Evolutionary conservation across 2,329 filamentous ascomycete genomes (phyloP).

Genomic region (Colletotrichum sp.): DNA sequence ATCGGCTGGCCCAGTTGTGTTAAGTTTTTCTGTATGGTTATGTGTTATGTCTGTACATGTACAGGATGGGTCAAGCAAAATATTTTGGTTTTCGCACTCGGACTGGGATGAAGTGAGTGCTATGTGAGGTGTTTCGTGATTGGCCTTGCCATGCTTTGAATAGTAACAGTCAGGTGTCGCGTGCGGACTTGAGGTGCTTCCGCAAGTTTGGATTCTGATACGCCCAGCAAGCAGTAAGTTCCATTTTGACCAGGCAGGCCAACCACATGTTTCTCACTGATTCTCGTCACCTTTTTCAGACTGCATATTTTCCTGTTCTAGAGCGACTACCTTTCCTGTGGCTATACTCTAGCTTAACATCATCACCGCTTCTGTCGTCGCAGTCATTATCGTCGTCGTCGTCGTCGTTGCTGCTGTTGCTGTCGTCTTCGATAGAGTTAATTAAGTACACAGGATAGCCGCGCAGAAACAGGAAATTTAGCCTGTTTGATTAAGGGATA

Average conservation of each 20-base stretch:
- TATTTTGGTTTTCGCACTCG: neutral
- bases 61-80: neutral
- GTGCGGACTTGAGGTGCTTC: neutral
- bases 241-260: neutral
- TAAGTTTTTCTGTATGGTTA: conserved; percentile 5
- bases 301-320: too few species aligned
- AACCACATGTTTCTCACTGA: neutral
- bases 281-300: neutral
- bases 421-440: too few species aligned
- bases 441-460: too few species aligned
- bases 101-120: neutral
- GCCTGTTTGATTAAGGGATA: rapidly evolving
- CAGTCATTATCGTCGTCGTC: too few species aligned
- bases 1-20: conserved; percentile 12
- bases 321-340: too few species aligned
- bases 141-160: neutral
- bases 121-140: neutral
- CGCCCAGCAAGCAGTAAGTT: neutral
- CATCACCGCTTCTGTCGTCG: too few species aligned
- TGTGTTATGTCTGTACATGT: conserved; percentile 7
- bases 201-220: neutral
- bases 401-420: too few species aligned
- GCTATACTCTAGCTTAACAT: too few species aligned
- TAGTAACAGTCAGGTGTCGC: neutral
- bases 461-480: too few species aligned